phyloP scores from a whole-genome alignment of 1,284 basidiomycete species.

The Pseudozyma sp. region DNA sequence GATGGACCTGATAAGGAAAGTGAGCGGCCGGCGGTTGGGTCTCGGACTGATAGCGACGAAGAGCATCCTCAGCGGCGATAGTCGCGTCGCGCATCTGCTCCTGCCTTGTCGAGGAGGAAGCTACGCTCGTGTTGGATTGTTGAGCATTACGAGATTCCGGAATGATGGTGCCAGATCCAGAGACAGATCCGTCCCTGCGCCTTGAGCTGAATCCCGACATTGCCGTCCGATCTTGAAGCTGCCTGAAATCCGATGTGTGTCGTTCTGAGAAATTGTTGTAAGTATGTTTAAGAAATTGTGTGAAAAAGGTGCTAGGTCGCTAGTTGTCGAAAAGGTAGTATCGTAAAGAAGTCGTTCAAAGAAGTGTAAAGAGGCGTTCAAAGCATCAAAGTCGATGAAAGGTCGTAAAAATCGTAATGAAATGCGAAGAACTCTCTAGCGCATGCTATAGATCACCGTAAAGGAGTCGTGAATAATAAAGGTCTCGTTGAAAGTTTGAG shows the following conservation, averaged over 20 bases:
- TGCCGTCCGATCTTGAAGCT: background rate
- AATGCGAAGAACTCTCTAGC: background rate
- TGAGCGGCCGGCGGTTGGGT: conserved; percentile 7
- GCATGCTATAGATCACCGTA: background rate
- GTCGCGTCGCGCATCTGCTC: conserved; percentile 27
- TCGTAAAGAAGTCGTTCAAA: background rate
- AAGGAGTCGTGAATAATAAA: background rate
- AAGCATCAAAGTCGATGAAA: conserved; percentile 10
- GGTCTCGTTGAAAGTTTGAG: background rate
- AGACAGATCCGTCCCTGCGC: conserved; percentile 24
- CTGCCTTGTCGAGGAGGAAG: conserved; percentile 15
- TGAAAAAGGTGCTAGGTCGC: too few species aligned
- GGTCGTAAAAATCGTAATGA: conserved; percentile 30
- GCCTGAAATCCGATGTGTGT: background rate
- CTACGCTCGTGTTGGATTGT: conserved; percentile 3
- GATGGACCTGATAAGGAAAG: conserved; percentile 25
- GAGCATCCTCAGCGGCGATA: conserved; percentile 21
- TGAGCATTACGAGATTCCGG: background rate
- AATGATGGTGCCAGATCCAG: background rate
- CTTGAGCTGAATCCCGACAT: conserved; percentile 18
- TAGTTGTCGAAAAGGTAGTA: too few species aligned
- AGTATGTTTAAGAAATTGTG: too few species aligned
- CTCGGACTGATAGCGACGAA: conserved; percentile 28
- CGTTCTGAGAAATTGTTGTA: too few species aligned
- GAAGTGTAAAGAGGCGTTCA: background rate